phyloP scores from a whole-genome alignment of 140 eudicot species.

The Ambrosia hybrid region DNA sequence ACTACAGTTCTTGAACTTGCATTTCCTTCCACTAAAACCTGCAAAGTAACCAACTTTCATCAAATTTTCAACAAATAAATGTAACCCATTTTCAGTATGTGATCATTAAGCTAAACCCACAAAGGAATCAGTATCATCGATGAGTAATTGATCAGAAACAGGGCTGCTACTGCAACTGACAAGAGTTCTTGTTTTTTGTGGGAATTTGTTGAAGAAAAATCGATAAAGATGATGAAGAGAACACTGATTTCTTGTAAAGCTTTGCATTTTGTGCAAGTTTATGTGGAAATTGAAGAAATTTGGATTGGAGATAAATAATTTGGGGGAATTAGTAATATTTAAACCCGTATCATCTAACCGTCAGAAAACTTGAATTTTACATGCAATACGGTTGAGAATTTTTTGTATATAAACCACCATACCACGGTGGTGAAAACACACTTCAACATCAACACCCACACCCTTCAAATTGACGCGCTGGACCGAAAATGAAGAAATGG shows the following conservation, averaged over 20 bases:
- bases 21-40: slow-evolving; percentile 75
- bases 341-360: too few species aligned
- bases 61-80: neutral
- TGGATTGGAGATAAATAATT: neutral
- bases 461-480: too few species aligned
- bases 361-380: too few species aligned
- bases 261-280: slow-evolving; percentile 21
- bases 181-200: slow-evolving; percentile 12
- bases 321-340: neutral
- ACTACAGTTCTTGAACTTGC: slow-evolving; percentile 60
- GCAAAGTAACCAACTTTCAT: slow-evolving; percentile 21
- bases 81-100: neutral
- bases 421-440: too few species aligned
- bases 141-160: slow-evolving; percentile 14
- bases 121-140: slow-evolving; percentile 26
- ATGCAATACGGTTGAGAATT: too few species aligned
- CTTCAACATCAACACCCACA: too few species aligned
- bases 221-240: neutral
- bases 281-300: neutral
- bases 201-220: slow-evolving; percentile 1
- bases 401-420: too few species aligned
- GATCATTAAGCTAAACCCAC: slow-evolving; percentile 17
- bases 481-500: too few species aligned
- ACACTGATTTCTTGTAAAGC: slow-evolving; percentile 17
- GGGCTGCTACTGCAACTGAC: neutral